phyloP scores from a whole-genome alignment of 805 yeast species.

The Barnettozyma botsteinii region DNA sequence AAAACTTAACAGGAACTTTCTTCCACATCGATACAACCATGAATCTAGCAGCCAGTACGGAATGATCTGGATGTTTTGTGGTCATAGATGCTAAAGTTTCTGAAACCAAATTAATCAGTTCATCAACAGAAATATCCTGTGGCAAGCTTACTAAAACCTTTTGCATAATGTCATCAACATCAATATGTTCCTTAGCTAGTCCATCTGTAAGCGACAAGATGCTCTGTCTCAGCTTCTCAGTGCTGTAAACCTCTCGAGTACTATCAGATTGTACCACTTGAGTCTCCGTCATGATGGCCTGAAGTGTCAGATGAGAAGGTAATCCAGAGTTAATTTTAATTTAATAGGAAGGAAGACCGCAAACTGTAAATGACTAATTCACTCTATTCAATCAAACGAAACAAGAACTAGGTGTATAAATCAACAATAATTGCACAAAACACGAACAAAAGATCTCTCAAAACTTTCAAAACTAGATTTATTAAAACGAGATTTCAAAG shows the following conservation, averaged over 20 bases:
- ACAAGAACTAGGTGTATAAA: too few relatives aligned
- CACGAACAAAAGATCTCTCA: neutral
- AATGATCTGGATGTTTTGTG: constrained; percentile 95
- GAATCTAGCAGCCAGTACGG: constrained; percentile 88
- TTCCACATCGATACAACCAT: constrained; percentile 94
- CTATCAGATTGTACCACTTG: neutral
- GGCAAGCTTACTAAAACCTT: constrained; percentile 42
- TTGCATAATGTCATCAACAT: neutral
- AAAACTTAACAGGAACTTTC: constrained; percentile 81
- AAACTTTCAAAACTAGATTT: neutral
- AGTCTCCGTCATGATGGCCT: constrained; percentile 1
- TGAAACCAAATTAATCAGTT: constrained; percentile 76
- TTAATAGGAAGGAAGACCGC: too few relatives aligned
- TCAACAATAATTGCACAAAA: too few relatives aligned
- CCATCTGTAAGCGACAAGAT: neutral
- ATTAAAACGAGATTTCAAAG: too few relatives aligned
- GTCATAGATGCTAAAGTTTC: constrained; percentile 98
- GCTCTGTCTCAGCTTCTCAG: neutral
- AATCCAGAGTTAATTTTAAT: neutral
- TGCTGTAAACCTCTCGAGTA: neutral
- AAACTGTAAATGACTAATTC: too few relatives aligned
- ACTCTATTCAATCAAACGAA: too few relatives aligned
- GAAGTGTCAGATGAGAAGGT: too few relatives aligned
- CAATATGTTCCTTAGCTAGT: neutral
- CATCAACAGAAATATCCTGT: constrained; percentile 87